Percentiles rank a stretch among this genome's conserved stretches.
phyloP scores from a whole-genome alignment of 2,329 filamentous ascomycete genomes.

The Aspergillus hortae region DNA sequence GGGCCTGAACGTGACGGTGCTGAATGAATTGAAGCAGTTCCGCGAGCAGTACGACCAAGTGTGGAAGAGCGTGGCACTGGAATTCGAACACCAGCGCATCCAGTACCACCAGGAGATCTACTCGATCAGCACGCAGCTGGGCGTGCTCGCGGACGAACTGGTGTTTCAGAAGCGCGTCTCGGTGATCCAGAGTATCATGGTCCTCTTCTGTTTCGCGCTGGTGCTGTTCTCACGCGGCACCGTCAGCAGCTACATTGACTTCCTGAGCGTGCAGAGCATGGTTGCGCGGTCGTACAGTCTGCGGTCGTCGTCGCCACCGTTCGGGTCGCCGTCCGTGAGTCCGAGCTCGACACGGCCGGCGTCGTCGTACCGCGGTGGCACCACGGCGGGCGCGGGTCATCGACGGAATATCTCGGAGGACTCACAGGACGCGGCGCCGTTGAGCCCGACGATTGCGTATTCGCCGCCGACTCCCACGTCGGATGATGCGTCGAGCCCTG shows the following conservation, averaged over 20 bases:
- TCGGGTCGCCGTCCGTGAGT: conserved; percentile 35
- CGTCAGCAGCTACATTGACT: conserved; percentile 42
- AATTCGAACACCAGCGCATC: conserved; percentile 83
- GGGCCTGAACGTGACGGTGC: conserved; percentile 80
- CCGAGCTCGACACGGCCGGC: conserved; percentile 34
- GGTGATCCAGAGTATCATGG: conserved; percentile 82
- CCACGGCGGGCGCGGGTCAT: conserved; percentile 11
- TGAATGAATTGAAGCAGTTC: conserved; percentile 73
- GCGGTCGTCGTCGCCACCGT: conserved; percentile 34
- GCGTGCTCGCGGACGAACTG: conserved; percentile 89
- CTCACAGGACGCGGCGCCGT: conserved; percentile 21
- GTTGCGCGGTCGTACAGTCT: conserved; percentile 44
- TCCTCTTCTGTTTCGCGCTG: conserved; percentile 80
- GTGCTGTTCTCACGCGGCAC: conserved; percentile 68
- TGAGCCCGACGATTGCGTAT: conserved; percentile 34
- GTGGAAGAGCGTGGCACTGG: conserved; percentile 92
- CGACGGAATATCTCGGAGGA: conserved; percentile 34
- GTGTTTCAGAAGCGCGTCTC: conserved; percentile 82
- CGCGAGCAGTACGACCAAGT: conserved; percentile 90
- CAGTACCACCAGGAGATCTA: conserved; percentile 79
- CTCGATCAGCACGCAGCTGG: conserved; percentile 75
- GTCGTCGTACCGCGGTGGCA: conserved; percentile 26
- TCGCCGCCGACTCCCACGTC: conserved; percentile 40
- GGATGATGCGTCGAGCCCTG: conserved; percentile 14
- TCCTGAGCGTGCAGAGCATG: conserved; percentile 46